Evolutionary conservation across 1,284 basidiomycete species (phyloP).

Genomic region (Laetiporus sulphureus): DNA sequence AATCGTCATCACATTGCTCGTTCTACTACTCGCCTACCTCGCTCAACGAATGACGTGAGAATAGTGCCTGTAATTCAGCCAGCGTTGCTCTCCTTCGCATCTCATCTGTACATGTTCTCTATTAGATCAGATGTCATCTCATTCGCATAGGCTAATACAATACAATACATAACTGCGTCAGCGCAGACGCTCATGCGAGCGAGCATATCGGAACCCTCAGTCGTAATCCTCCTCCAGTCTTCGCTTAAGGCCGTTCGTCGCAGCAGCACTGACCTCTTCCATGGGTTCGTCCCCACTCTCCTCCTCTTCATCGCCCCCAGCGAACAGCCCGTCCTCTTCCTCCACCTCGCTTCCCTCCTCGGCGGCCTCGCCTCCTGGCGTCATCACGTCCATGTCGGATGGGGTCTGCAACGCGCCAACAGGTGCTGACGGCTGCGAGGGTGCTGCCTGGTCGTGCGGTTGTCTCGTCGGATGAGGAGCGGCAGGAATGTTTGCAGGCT

Average conservation of each 20-base stretch:
- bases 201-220: conserved; percentile 37
- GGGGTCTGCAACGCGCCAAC: conserved; percentile 55
- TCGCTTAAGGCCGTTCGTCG: conserved; percentile 61
- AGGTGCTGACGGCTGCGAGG: conserved; percentile 35
- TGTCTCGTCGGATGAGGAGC: conserved; percentile 6
- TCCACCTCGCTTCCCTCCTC: conserved; percentile 65
- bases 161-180: conserved; percentile 6
- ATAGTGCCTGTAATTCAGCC: not conserved
- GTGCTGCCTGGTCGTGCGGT: conserved; percentile 7
- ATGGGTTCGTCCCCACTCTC: conserved; percentile 65
- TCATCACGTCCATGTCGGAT: conserved; percentile 59
- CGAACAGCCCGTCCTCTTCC: conserved; percentile 56
- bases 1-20: conserved; percentile 28
- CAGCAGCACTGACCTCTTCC: conserved; percentile 61
- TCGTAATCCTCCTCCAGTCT: conserved; percentile 82
- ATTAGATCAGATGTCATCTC: not conserved
- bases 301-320: conserved; percentile 62
- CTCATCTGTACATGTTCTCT: conserved; percentile 10
- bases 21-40: conserved; percentile 29
- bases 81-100: not conserved
- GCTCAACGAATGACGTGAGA: conserved; percentile 23
- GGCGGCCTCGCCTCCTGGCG: conserved; percentile 35
- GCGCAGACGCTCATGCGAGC: conserved; percentile 1
- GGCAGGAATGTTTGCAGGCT: conserved; percentile 38
- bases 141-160: conserved; percentile 3